phyloP scores from a whole-genome alignment of 148 eudicot genomes.

The Spergularia bocconei region DNA sequence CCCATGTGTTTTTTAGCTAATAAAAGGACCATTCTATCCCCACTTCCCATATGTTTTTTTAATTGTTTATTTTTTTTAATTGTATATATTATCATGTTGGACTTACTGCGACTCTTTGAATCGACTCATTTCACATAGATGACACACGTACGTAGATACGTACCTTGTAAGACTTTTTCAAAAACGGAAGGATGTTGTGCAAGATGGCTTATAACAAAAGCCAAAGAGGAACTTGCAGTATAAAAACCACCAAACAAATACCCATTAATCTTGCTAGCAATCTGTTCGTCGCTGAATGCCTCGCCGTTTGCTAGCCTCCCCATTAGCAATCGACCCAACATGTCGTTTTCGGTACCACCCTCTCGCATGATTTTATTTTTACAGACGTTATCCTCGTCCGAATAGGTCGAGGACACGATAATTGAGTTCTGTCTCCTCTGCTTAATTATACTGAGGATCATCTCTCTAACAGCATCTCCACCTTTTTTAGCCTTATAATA shows the following conservation, averaged over 20 bases:
- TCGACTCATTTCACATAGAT: too few species aligned
- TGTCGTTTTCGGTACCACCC: neutral
- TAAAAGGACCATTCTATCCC: too few species aligned
- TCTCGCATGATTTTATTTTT: too few species aligned
- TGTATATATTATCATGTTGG: too few species aligned
- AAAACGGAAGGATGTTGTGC: constrained; percentile 24
- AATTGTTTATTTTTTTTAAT: too few species aligned
- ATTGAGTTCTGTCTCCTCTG: neutral
- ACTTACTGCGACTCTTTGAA: too few species aligned
- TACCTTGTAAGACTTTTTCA: constrained; percentile 24
- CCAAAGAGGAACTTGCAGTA: constrained; percentile 9
- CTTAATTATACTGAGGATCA: constrained; percentile 4
- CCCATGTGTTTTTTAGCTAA: too few species aligned
- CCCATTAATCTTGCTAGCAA: constrained; percentile 18
- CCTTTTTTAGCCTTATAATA: neutral
- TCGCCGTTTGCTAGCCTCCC: neutral
- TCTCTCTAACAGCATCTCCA: neutral
- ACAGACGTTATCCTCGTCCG: too few species aligned
- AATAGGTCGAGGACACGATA: too few species aligned
- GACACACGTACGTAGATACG: too few species aligned
- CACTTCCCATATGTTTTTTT: too few species aligned
- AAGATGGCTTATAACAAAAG: constrained; percentile 18
- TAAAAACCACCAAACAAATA: constrained; percentile 23
- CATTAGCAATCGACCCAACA: constrained; percentile 1
- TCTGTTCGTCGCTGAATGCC: constrained; percentile 24